Base-by-base conservation (phyloP, 2,329 filamentous ascomycete genomes). In the Plenodomus tracheiphilus region DNA sequence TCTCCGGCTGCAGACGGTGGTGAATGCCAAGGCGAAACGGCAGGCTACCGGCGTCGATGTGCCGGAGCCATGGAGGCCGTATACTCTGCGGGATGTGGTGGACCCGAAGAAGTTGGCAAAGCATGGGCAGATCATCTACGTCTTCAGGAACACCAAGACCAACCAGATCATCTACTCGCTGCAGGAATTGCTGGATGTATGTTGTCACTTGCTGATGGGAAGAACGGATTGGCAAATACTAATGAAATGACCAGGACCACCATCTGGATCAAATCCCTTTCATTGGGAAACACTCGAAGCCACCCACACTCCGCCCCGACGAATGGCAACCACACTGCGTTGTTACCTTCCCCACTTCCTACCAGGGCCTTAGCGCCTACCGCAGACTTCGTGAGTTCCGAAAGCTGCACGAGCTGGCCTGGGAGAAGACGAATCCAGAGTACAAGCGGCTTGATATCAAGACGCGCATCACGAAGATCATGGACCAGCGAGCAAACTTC, bases 91-190 rank as follows among this genome's bases (percentile, higher is more conserved):
- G 45, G 73, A 75, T 46, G 58, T 79, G 46, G 55, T 64, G 4
- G 64, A 66, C 47, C 59, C 66, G 1, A 40, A 59, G 3, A 51
- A 47, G 37, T 55, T 50, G 36, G 58, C 59, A 3, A 53, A 61
- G 37, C 79, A 82, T 57, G 83, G 83, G 50, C 76, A 80, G 61
- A 78, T 84, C 68, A 84, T 87, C 62, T 86, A 83, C 68, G 78
- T 81, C 63, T 87, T 85, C 71, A 77, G 78, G 61, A 79, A 86
- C 66, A 74, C 83, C 58, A 77, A 78, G 53, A 85, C 84, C 30
- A 84, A 85, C 50, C 84, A 86, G 70, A 80, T 86, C 56, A 73
- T 86, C 46, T 86, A 86, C 70, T 85, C 84, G 18, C 70, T 86
- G 54, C 78, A 77, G 35, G 77, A 80, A 43, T 74, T 77, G 43